Evolutionary conservation across 1,139 yeast genomes (phyloP).

Genomic region (Sugiyamaella pinicola): DNA sequence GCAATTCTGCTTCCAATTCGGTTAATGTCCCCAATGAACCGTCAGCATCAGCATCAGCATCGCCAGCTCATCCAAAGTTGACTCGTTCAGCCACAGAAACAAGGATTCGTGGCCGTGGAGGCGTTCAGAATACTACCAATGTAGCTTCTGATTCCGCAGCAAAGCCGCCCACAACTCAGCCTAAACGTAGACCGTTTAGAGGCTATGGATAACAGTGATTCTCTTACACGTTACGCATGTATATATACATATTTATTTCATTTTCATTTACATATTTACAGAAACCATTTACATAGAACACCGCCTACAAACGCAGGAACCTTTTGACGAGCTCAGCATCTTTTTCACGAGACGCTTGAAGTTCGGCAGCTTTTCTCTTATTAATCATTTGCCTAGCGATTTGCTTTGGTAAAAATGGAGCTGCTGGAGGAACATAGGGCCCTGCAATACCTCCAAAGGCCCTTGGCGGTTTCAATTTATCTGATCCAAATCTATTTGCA

Average conservation of each 20-base stretch:
- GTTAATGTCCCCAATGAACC: neutral
- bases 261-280: slow-evolving; percentile 11
- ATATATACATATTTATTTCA: neutral
- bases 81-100: slow-evolving; percentile 20
- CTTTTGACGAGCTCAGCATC: slow-evolving; percentile 33
- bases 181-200: slow-evolving; percentile 14
- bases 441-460: slow-evolving; percentile 80
- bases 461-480: slow-evolving; percentile 62
- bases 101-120: slow-evolving; percentile 41
- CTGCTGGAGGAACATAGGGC: slow-evolving; percentile 64
- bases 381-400: slow-evolving; percentile 33
- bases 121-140: slow-evolving; percentile 37
- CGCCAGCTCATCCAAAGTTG: slow-evolving; percentile 4
- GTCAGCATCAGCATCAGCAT: neutral
- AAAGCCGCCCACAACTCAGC: neutral
- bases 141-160: neutral
- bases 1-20: neutral
- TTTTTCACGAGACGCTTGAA: slow-evolving; percentile 24
- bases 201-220: slow-evolving; percentile 10
- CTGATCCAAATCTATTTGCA: slow-evolving; percentile 61
- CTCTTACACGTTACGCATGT: too few species aligned
- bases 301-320: slow-evolving; percentile 29
- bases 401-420: slow-evolving; percentile 66
- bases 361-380: slow-evolving; percentile 31
- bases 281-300: slow-evolving; percentile 1